Base-by-base conservation (phyloP, 2,329 filamentous ascomycete genomes). In the Pleurostoma richardsiae region DNA sequence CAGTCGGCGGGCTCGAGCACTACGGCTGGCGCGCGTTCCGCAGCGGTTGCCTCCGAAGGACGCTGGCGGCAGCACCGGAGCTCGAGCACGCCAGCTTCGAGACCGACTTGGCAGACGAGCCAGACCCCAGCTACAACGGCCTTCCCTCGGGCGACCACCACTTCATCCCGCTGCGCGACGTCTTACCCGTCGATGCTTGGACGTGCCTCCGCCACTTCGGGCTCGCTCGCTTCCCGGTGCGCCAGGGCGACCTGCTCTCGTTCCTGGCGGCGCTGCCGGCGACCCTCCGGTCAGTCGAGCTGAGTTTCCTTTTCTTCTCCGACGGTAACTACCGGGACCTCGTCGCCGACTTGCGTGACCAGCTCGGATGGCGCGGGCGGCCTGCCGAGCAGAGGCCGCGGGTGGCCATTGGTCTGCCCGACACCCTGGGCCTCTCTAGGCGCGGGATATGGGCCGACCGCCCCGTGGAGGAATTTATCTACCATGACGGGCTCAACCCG, bases 101-200 rank as follows among this genome's bases (percentile, higher is more conserved):
- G n/a, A 56, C 51, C 19, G 47, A 54, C 10, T 48, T 50, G 0
- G 33, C 59, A 10, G 39, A 46, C 4, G 36, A 30, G 5, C 30
- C n/a, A 5, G 36, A 5, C 27, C 19, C 4, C 39, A 5, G 10
- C 4, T 6, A 28, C n/a, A 48, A 6, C 19, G 19, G 19, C 19
- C 19, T 19, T 19, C 19, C 19, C 19, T 19, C 19, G 19, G 19
- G 31, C 44, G 6, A 5, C 42, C 10, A 40, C 29, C 30, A 52
- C 7, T 51, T 45, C 0, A 26, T 59, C 5, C 56, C 62, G 0
- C 47, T 70, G 5, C 41, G 47, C 8, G 53, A 33, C 7, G 54
- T 65, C 7, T 54, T 63, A 7, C 56, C 58, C 3, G 30, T 55
- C 6, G 49, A 55, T 2, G 51, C 46, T 4, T 59, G 56, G 59